phyloP scores from a whole-genome alignment of 2,329 filamentous ascomycete species.

The Penicillium sp. region DNA sequence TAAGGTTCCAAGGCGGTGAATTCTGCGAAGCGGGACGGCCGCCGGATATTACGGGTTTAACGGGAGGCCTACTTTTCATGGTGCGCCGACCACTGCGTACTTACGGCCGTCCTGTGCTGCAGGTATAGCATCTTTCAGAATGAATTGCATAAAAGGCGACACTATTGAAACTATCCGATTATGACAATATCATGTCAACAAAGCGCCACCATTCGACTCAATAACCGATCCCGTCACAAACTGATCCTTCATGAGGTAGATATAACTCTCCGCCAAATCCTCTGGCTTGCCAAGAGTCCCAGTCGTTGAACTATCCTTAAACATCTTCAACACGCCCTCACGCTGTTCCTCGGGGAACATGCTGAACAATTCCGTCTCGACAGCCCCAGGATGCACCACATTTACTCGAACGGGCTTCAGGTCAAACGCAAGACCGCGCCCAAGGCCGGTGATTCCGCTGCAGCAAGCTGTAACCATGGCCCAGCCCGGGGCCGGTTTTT shows the following conservation, averaged over 20 bases:
- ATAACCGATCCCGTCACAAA: constrained; percentile 42
- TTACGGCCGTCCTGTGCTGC: too few relatives aligned
- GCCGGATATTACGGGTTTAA: constrained; percentile 15
- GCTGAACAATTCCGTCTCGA: constrained; percentile 47
- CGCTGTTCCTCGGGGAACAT: constrained; percentile 14
- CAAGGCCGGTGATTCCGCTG: constrained; percentile 37
- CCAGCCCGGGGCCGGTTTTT: constrained; percentile 42
- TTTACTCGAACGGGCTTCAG: constrained; percentile 50
- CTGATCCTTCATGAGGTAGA: constrained; percentile 50
- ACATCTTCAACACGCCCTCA: constrained; percentile 36
- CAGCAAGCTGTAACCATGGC: constrained; percentile 33
- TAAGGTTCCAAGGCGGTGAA: not conserved
- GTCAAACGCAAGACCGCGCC: constrained; percentile 46
- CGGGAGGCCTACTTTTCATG: not conserved
- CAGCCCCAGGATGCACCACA: constrained; percentile 45
- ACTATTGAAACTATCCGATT: too few relatives aligned
- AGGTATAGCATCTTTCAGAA: not conserved
- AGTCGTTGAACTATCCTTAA: constrained; percentile 26
- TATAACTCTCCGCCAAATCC: constrained; percentile 51
- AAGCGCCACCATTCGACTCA: constrained; percentile 19
- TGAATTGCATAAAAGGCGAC: too few relatives aligned
- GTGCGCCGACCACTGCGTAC: too few relatives aligned
- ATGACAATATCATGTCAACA: constrained; percentile 6
- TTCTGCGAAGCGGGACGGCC: not conserved
- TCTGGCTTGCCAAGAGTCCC: constrained; percentile 34